A percentile compares a stretch with the other conserved stretches of the same genome.
Evolutionary conservation across 768 basidiomycete species (phyloP).

Genomic region (Serendipita indica): DNA sequence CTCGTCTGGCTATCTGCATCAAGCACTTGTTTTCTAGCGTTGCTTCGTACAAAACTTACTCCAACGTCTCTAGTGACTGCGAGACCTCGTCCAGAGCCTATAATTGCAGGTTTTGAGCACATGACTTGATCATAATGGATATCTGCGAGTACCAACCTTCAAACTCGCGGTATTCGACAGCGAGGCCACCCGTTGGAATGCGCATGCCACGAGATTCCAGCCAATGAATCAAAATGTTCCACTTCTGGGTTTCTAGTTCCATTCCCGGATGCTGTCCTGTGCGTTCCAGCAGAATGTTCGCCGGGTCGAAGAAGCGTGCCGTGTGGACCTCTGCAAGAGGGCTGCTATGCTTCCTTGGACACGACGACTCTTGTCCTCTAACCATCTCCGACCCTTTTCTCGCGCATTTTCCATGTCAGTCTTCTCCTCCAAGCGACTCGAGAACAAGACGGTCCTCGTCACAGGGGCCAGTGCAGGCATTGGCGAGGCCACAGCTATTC

Average conservation of each 20-base stretch:
- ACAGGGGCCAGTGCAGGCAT: slow-evolving; percentile 87
- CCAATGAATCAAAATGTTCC: slow-evolving; percentile 41
- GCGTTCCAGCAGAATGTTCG: background rate
- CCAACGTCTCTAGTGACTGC: slow-evolving; percentile 33
- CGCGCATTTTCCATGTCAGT: slow-evolving; percentile 41
- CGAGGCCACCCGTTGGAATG: slow-evolving; percentile 23
- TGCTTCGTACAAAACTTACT: slow-evolving; percentile 23
- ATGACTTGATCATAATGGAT: background rate
- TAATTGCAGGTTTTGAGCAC: background rate
- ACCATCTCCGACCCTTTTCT: background rate
- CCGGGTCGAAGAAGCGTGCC: too few species aligned
- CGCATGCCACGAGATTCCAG: slow-evolving; percentile 35
- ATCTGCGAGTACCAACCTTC: slow-evolving; percentile 30
- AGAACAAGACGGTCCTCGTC: slow-evolving; percentile 73
- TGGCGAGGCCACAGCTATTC: slow-evolving; percentile 78
- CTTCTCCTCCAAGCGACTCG: slow-evolving; percentile 66
- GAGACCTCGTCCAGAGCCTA: slow-evolving; percentile 54
- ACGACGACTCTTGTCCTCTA: too few species aligned
- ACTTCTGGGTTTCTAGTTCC: slow-evolving; percentile 18
- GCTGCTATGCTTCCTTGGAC: too few species aligned
- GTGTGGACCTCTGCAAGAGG: too few species aligned
- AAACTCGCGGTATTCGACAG: slow-evolving; percentile 37
- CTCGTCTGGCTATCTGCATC: slow-evolving; percentile 29
- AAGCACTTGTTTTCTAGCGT: background rate
- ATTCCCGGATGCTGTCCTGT: background rate